These are phyloP conservation scores for Lachnellula arida DNA, from an alignment of 2,329 filamentous ascomycete genomes.

Conservation along the genomic window DNA sequence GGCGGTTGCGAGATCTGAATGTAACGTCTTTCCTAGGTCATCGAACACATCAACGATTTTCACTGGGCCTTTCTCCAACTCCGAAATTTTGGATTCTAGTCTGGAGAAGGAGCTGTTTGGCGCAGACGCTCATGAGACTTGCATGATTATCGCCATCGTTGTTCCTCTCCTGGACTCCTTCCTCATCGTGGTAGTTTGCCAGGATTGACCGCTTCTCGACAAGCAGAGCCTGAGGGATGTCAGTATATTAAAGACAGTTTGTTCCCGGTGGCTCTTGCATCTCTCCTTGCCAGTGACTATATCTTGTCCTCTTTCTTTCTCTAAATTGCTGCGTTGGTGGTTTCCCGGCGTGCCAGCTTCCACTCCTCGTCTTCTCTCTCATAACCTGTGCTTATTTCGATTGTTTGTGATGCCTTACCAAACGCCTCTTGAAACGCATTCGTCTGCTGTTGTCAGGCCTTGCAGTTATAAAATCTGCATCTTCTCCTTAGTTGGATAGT, in stretches of 20 bases:
- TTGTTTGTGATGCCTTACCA: not conserved
- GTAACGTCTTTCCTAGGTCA: no score
- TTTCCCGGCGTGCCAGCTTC: not conserved
- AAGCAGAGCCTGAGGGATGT: not conserved
- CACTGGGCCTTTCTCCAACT: no score
- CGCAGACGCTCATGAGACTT: no score
- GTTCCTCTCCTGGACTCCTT: not conserved
- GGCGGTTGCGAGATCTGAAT: no score
- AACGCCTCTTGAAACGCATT: not conserved
- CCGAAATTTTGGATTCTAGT: no score
- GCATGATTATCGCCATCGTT: no score
- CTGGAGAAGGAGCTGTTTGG: no score
- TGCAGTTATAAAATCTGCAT: not conserved
- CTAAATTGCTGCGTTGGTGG: not conserved
- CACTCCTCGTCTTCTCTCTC: not conserved
- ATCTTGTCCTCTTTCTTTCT: not conserved
- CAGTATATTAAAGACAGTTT: not conserved
- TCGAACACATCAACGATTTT: no score
- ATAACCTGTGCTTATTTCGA: not conserved
- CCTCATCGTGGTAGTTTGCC: not conserved
- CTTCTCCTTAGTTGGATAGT: no score
- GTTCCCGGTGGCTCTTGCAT: not conserved
- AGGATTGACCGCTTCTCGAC: not conserved
- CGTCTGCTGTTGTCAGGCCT: not conserved
- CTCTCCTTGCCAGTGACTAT: not conserved